Conservation (phyloP, 495 filamentous ascomycete species). For the Tricharina praecox region DNA sequence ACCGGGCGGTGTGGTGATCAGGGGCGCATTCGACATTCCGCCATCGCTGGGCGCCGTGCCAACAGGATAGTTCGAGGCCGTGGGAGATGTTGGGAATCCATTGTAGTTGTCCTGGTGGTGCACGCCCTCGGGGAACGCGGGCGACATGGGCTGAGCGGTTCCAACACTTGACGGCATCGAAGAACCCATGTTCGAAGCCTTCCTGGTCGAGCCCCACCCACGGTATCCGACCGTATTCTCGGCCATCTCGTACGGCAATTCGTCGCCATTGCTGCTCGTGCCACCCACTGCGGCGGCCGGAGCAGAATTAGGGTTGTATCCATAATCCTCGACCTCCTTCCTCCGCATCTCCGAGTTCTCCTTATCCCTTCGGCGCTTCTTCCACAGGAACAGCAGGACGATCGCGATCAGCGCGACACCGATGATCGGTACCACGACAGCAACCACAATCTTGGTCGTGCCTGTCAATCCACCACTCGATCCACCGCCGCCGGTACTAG, state of each 20-base stretch:
- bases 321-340: slow-evolving; percentile 92
- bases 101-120: slow-evolving; percentile 28
- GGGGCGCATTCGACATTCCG: slow-evolving; percentile 45
- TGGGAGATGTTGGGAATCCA: slow-evolving; percentile 44
- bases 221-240: slow-evolving; percentile 66
- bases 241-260: slow-evolving; percentile 45
- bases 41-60: slow-evolving; percentile 33
- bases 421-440: slow-evolving; percentile 82
- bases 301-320: slow-evolving; percentile 80
- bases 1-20: slow-evolving; percentile 33
- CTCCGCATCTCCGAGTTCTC: slow-evolving; percentile 70
- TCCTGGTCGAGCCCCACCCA: slow-evolving; percentile 88
- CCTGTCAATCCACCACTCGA: slow-evolving; percentile 36
- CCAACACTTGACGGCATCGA: slow-evolving; percentile 71
- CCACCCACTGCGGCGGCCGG: slow-evolving; percentile 30
- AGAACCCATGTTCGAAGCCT: slow-evolving; percentile 75
- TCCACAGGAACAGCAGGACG: slow-evolving; percentile 66
- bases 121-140: slow-evolving; percentile 46
- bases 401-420: slow-evolving; percentile 70
- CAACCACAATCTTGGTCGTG: slow-evolving; percentile 66
- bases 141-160: slow-evolving; percentile 32
- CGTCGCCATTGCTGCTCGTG: slow-evolving; percentile 20
- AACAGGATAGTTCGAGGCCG: slow-evolving; percentile 47
- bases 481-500: neutral
- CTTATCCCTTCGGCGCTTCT: slow-evolving; percentile 66